phyloP scores from a whole-genome alignment of 768 basidiomycete species.

The Pholiota conissans region DNA sequence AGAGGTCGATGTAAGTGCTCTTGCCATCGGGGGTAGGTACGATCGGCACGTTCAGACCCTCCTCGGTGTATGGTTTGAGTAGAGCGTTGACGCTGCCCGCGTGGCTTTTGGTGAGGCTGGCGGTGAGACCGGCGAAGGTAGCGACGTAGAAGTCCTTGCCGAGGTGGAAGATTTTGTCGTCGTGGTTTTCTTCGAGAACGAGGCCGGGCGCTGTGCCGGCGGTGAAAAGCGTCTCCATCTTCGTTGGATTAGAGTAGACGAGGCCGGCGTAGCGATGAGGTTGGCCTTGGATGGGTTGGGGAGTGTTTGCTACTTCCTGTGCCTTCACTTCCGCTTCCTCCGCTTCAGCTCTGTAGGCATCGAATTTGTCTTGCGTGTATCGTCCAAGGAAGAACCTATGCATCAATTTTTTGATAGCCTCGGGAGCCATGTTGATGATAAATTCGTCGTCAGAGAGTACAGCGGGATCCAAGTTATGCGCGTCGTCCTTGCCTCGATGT shows the following conservation, averaged over 20 bases:
- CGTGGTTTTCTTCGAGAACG: conserved; percentile 43
- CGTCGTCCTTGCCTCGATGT: conserved; percentile 6
- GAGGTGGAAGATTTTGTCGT: neutral
- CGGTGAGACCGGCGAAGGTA: conserved; percentile 46
- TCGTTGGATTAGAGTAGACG: conserved; percentile 53
- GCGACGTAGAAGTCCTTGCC: conserved; percentile 23
- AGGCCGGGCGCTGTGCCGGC: conserved; percentile 60
- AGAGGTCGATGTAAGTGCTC: conserved; percentile 12
- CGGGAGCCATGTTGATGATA: conserved; percentile 9
- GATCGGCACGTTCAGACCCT: conserved; percentile 27
- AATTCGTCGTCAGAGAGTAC: conserved; percentile 15
- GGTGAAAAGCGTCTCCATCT: conserved; percentile 53
- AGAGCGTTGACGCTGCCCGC: conserved; percentile 17
- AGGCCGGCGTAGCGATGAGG: conserved; percentile 69
- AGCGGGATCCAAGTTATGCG: conserved; percentile 1
- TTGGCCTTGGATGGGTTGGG: conserved; percentile 51
- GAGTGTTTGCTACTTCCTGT: conserved; percentile 16
- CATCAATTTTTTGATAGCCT: conserved; percentile 12
- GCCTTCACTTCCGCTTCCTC: conserved; percentile 10
- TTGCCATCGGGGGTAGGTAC: neutral
- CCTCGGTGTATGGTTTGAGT: conserved; percentile 26
- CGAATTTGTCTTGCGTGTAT: conserved; percentile 17
- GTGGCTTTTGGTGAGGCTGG: conserved; percentile 21
- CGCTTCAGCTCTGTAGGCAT: conserved; percentile 8
- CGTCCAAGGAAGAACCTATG: conserved; percentile 23